Evolutionary conservation across 768 basidiomycete genomes (phyloP), one percentile per base, ranked within the genome.

Genomic region (Leccinum rimulosum): DNA sequence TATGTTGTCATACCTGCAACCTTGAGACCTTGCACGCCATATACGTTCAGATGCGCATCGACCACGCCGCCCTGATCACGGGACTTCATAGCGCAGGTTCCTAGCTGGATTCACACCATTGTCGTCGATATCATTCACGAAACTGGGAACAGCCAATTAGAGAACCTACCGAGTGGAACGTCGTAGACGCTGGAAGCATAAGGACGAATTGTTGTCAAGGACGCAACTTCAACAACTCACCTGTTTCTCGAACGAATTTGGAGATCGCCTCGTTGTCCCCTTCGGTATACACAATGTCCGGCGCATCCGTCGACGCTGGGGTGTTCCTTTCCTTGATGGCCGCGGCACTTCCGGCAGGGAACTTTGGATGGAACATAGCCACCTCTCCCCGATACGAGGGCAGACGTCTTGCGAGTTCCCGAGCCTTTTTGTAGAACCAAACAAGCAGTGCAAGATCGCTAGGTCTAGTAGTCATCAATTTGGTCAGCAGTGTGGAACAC

Each of bases 61-160:
- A 89, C 84, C 6, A 90, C 88, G 4, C 87, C 88, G 2, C 79
- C 80, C 31, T 79, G 54, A 11, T 82, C 76, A 1, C 80, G 79
- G 0, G 84, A 78, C 68, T 87, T 87, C 87, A 88, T 88, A 0
- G 86, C 80, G 56, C 86, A 88, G 0, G 86, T 88, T 40, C 86
- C 86, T 3, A 54, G n/a, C 54, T 45, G 19, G 28, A 54, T 9
- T 10, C 11, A 47, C 22, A 25, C 30, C 9, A 22, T 43, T 9
- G 6, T 11, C 30, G 17, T 27, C 17, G 19, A 43, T 6, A 14
- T 19, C n/a, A 25, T 54, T 31, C 28, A 19, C 9, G 9, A 22
- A 30, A 43, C 2, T 3, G 3, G 17, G 6, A 45, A 22, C 12
- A 19, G 10, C 6, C 1, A 5, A 27, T n/a, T 28, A 7, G 31